Conservation (phyloP, 768 basidiomycete genomes). For the Hericium coralloides region DNA sequence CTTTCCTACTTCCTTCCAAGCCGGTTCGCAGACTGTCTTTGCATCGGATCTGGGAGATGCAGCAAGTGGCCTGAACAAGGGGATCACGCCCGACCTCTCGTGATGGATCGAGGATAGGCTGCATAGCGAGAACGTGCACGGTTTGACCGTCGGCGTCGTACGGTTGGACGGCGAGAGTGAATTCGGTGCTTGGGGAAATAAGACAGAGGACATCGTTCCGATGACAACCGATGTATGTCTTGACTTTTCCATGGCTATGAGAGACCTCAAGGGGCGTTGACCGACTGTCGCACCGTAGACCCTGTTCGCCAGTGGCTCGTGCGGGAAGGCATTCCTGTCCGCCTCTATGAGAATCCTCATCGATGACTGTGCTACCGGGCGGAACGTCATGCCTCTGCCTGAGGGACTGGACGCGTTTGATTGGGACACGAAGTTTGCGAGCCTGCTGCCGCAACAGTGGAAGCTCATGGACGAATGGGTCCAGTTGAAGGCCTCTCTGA, state of each 20-base stretch:
- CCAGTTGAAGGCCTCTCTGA: constrained; percentile 24
- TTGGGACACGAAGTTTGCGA: constrained; percentile 29
- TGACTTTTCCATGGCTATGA: not conserved
- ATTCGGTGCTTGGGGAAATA: constrained; percentile 26
- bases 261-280: no score
- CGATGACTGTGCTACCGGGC: constrained; percentile 29
- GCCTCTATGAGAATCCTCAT: constrained; percentile 33
- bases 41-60: no score
- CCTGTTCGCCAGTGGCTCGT: constrained; percentile 27
- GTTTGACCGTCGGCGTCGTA: constrained; percentile 1
- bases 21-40: no score
- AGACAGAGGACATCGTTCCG: constrained; percentile 25
- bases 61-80: not conserved
- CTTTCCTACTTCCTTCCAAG: no score
- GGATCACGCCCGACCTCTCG: not conserved
- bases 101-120: not conserved
- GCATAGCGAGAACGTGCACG: not conserved
- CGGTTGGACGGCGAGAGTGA: constrained; percentile 18
- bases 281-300: constrained; percentile 20
- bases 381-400: constrained; percentile 28
- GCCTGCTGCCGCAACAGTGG: constrained; percentile 31
- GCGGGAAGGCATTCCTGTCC: constrained; percentile 32
- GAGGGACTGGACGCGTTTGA: constrained; percentile 19
- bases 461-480: constrained; percentile 33
- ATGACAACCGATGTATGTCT: constrained; percentile 25